Conservation (phyloP, 352 stramenopile genomes). For the Pythium volutum region DNA sequence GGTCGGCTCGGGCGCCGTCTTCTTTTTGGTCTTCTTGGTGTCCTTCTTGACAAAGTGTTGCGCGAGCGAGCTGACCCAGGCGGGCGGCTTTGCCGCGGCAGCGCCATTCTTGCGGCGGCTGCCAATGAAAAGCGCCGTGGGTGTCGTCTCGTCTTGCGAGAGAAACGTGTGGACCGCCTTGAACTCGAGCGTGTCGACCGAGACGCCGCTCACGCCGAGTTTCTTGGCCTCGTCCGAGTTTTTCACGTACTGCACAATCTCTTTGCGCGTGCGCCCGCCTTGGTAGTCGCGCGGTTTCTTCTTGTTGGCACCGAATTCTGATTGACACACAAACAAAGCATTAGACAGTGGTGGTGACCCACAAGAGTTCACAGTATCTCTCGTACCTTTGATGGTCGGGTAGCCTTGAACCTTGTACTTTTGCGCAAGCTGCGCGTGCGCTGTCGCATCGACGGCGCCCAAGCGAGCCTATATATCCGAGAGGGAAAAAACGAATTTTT, state of each 20-base stretch:
- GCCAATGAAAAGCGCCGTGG: conserved; percentile 71
- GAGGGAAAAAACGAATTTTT: too few species aligned
- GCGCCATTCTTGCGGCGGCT: conserved; percentile 38
- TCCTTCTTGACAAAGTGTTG: conserved; percentile 47
- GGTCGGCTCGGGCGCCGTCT: conserved; percentile 23
- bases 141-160: conserved; percentile 38
- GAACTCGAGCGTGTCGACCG: conserved; percentile 48
- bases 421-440: conserved; percentile 56
- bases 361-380: neutral
- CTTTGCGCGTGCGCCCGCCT: conserved; percentile 49
- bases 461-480: conserved; percentile 54
- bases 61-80: conserved; percentile 54
- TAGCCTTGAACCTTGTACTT: conserved; percentile 79
- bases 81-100: conserved; percentile 44
- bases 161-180: conserved; percentile 57
- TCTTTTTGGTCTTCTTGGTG: conserved; percentile 60
- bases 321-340: neutral
- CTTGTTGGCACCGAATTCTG: conserved; percentile 80
- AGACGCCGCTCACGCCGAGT: conserved; percentile 49
- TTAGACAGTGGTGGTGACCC: neutral
- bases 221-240: conserved; percentile 68
- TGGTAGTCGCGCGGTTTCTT: conserved; percentile 74
- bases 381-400: conserved; percentile 70
- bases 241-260: conserved; percentile 75
- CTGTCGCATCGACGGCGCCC: conserved; percentile 64